Evolutionary conservation across 2,329 filamentous ascomycete species (phyloP).

Genomic region (Colletotrichum coccodes): DNA sequence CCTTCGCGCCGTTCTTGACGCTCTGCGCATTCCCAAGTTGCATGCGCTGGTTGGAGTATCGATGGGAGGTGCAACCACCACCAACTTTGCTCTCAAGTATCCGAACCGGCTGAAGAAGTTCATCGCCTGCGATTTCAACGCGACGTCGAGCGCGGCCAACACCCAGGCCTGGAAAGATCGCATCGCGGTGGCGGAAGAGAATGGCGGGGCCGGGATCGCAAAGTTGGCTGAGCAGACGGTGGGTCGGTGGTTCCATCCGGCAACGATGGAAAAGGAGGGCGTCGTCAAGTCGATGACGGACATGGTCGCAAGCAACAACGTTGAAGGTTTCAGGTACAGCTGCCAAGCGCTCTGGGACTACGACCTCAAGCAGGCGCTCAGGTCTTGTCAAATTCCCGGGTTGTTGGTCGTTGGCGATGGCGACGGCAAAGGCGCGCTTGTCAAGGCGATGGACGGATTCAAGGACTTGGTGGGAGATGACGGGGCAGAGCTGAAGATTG

Average conservation of each 20-base stretch:
- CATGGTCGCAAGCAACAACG: conserved; percentile 75
- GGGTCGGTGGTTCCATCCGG: conserved; percentile 80
- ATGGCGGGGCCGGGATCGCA: conserved; percentile 67
- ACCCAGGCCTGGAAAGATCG: conserved; percentile 83
- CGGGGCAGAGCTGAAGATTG: conserved; percentile 69
- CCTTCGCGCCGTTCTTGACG: conserved; percentile 71
- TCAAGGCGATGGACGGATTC: conserved; percentile 84
- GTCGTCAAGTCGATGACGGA: conserved; percentile 68
- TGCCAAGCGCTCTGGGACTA: conserved; percentile 80
- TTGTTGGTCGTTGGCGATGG: conserved; percentile 78
- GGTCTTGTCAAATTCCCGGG: conserved; percentile 64
- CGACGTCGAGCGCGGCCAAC: conserved; percentile 77
- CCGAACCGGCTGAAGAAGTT: conserved; percentile 69
- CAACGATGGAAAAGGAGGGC: conserved; percentile 55
- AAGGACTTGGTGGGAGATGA: conserved; percentile 63
- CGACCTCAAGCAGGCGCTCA: conserved; percentile 69
- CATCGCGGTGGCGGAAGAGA: conserved; percentile 71
- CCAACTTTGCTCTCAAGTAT: conserved; percentile 77
- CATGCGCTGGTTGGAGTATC: conserved; percentile 80
- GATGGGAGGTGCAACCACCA: conserved; percentile 81
- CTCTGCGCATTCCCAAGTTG: conserved; percentile 74
- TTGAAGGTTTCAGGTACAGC: conserved; percentile 75
- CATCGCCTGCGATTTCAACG: conserved; percentile 83
- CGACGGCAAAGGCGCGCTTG: conserved; percentile 77
- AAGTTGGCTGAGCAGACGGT: conserved; percentile 78